phyloP scores from a whole-genome alignment of 2,329 filamentous ascomycete genomes.

The Bipolaris gigantea region DNA sequence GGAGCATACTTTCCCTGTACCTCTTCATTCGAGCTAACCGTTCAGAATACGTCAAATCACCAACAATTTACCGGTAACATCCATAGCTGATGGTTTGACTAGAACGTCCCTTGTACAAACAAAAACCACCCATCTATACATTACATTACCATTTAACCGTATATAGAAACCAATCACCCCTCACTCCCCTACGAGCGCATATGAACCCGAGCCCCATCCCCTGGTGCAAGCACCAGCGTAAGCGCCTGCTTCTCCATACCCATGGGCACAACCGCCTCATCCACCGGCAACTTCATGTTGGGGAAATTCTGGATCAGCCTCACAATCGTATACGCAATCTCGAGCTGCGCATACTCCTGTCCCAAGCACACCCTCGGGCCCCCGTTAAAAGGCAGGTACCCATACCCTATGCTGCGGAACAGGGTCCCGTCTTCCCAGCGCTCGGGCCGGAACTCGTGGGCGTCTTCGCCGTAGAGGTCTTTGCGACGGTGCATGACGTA shows the following conservation, averaged over 20 bases:
- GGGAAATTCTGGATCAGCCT: not conserved
- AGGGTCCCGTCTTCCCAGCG: constrained; percentile 34
- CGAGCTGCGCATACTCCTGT: not conserved
- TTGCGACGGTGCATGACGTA: constrained; percentile 39
- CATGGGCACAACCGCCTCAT: not conserved
- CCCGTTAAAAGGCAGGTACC: constrained; percentile 37
- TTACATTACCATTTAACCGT: no score
- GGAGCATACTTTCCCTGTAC: not conserved
- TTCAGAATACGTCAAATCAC: no score
- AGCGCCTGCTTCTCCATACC: not conserved
- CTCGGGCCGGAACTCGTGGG: constrained; percentile 39
- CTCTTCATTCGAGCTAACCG: no score
- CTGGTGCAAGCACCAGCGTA: not conserved
- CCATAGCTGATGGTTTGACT: no score
- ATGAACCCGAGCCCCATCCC: not conserved
- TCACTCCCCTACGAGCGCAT: not conserved
- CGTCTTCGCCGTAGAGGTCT: constrained; percentile 43
- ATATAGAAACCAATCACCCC: not conserved
- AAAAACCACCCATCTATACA: no score
- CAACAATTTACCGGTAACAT: no score
- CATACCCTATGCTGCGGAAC: constrained; percentile 18
- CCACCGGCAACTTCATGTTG: not conserved
- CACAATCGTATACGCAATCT: not conserved
- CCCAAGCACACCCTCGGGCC: constrained; percentile 36
- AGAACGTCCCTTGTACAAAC: no score